Evolutionary conservation across 1,139 yeast genomes (phyloP), one percentile per base, ranked within the genome.

Genomic region (Lodderomyces pseudojiufengensis): DNA sequence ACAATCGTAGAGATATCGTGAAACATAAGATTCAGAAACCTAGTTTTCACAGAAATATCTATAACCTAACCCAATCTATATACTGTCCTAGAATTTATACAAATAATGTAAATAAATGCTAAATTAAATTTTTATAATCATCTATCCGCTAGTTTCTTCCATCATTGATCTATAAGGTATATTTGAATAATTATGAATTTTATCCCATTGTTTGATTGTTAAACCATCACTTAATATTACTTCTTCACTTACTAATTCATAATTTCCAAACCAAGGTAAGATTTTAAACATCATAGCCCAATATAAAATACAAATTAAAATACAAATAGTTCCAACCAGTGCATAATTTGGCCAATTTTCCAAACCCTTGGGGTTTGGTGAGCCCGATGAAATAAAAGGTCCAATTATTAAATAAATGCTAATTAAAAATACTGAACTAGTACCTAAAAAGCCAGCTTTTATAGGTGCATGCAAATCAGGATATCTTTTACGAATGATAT

Each of bases 281-380:
- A 70, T 29, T 16, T 52, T 54, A 44, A 78, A 79, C 51, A 60
- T 68, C 13, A 69, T 27, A 4, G 58, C 52, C 85, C 85, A 79
- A 47, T 67, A 77, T 0, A 55, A 9, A 14, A 67, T 51, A 44
- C 76, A 73, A 6, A 47, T 29, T 0, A 54, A 29, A 33, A 70
- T 54, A 9, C 70, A 48, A 0, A 61, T n/a, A 9, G 67, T 28
- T 0, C 73, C 69, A 6, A 69, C 52, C 1, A 66, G 29, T 9
- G 78, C 73, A 48, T 76, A 78, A 1, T 79, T 66, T n/a, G 80
- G 80, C 63, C 81, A 62, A 16, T 49, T 42, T 35, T 66, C 69
- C 29, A 71, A 55, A 10, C 74, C 70, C 32, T 51, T 52, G 0
- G 71, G 71, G 36, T 69, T 67, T 2, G 73, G 68, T 26, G 61